Conservation (phyloP, 1,139 yeast species). For the Petasospora fabianii region DNA sequence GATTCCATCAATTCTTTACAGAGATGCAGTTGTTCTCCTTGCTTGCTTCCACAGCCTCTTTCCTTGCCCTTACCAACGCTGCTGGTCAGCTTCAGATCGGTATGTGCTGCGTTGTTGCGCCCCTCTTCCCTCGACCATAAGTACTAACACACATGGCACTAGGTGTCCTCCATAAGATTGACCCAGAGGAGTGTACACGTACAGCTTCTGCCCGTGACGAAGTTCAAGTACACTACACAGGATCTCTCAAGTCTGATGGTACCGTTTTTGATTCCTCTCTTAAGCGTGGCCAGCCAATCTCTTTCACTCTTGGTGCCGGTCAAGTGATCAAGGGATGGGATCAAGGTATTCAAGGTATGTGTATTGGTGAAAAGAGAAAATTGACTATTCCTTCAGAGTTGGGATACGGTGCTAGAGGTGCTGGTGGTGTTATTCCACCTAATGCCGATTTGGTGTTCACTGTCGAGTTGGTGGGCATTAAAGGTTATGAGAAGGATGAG, state of each 20-base stretch:
- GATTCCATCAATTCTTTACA: no score
- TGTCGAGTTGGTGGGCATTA: slow-evolving; percentile 57
- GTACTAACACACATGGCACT: background rate
- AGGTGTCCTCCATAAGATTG: slow-evolving; percentile 43
- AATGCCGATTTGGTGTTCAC: slow-evolving; percentile 91
- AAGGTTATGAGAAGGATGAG: slow-evolving; percentile 14
- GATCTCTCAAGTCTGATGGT: slow-evolving; percentile 82
- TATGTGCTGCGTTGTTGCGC: slow-evolving; percentile 1
- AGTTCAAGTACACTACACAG: slow-evolving; percentile 83
- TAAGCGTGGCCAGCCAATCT: slow-evolving; percentile 93
- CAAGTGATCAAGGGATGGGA: slow-evolving; percentile 98
- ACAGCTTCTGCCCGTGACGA: slow-evolving; percentile 61
- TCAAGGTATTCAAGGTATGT: slow-evolving; percentile 81
- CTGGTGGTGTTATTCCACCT: slow-evolving; percentile 95
- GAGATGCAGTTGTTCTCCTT: background rate
- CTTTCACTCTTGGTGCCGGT: slow-evolving; percentile 90
- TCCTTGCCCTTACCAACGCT: slow-evolving; percentile 50
- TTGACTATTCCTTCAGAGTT: slow-evolving; percentile 89
- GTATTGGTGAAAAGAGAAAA: slow-evolving; percentile 88
- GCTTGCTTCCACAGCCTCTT: slow-evolving; percentile 48
- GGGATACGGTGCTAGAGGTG: slow-evolving; percentile 93
- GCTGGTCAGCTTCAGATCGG: slow-evolving; percentile 10
- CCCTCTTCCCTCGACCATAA: background rate
- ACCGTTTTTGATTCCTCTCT: slow-evolving; percentile 93
- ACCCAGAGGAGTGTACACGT: slow-evolving; percentile 48